Conservation (phyloP, 23 red algal species). For the Pyropia haitanensis region DNA sequence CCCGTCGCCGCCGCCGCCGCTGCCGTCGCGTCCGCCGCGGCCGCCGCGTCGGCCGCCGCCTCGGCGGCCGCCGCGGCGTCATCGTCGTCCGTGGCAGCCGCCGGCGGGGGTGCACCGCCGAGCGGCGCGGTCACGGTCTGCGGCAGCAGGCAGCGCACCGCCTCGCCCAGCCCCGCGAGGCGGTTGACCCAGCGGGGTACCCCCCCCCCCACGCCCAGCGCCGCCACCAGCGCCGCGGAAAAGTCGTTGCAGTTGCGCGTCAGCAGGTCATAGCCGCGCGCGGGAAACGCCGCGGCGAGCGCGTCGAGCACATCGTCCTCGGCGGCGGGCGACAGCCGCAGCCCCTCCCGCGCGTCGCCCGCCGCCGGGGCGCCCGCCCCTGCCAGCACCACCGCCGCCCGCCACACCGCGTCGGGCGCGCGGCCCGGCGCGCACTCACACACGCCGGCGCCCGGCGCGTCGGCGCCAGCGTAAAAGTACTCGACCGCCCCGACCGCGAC, state of each 20-base stretch:
- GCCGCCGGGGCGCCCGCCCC: no score
- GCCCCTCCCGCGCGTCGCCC: no score
- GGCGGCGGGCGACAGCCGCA: slow-evolving; percentile 13
- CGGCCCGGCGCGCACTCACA: slow-evolving; percentile 27
- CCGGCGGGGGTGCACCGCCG: slow-evolving; percentile 7
- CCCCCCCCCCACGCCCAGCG: slow-evolving; percentile 11
- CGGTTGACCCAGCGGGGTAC: slow-evolving; percentile 50
- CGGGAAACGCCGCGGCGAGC: slow-evolving; percentile 2
- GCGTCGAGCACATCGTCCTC: slow-evolving; percentile 30
- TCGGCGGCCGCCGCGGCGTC: no score
- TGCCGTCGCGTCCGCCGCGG: no score
- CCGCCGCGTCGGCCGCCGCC: no score
- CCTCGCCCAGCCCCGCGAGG: slow-evolving; percentile 30
- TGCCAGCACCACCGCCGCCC: slow-evolving; percentile 4
- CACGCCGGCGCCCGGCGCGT: slow-evolving; percentile 17
- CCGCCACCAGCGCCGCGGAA: slow-evolving; percentile 8
- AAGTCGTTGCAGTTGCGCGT: slow-evolving; percentile 60
- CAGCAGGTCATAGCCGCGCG: slow-evolving; percentile 27
- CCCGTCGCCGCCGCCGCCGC: no score
- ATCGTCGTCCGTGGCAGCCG: slow-evolving; percentile 10
- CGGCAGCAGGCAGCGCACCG: slow-evolving; percentile 43
- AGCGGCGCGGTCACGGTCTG: slow-evolving; percentile 21
- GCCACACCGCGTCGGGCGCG: slow-evolving; percentile 31
- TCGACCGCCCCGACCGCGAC: slow-evolving; percentile 30
- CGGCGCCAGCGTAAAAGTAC: slow-evolving; percentile 52